Evolutionary conservation across 2,329 filamentous ascomycete genomes (phyloP), one percentile per base, ranked within the genome.

Genomic region (Fusarium albidum): DNA sequence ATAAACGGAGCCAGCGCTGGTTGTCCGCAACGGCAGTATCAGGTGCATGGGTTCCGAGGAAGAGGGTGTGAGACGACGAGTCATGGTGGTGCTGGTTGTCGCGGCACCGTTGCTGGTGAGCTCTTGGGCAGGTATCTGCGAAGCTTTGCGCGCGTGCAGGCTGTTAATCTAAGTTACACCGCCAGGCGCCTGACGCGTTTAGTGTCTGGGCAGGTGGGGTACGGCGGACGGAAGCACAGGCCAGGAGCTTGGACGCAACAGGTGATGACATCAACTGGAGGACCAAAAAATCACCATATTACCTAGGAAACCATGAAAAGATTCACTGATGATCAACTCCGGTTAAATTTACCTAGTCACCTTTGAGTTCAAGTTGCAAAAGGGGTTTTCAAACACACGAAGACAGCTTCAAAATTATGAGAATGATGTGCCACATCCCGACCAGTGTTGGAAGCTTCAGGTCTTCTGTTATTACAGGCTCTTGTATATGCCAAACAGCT

Each of bases 191-290:
- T 8, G 21, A 31, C 41, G 44, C 32, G 32, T 35, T 35, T 32
- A 14, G 32, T 40, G n/a, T n/a, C n/a, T n/a, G n/a, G n/a, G n/a
- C n/a, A 41, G 33, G 60, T 64, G 60, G 60, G 49, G 48, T 57
- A 41, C 18, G 15, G 5, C 14, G 10, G 40, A 55, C 45, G 55
- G 21, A 40, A 51, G 21, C 26, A n/a, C 5, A 21, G 21, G 21
- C 5, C 21, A 29, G 33, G 35, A 59, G 55, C 44, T 56, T 27
- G 25, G 40, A 15, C 37, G 48, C 27, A 33, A 41, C 32, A 40
- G 29, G 7, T 7, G 21, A 40, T 56, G 51, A 49, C 55, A 60
- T 60, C 34, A 55, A 35, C 32, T 14, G 41, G 26, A 42, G 28
- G 17, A 45, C 25, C 28, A 32, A 9, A 5, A 32, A 32, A 32